Evolutionary conservation across 805 yeast genomes (phyloP).

Genomic region (Suhomyces sp.): DNA sequence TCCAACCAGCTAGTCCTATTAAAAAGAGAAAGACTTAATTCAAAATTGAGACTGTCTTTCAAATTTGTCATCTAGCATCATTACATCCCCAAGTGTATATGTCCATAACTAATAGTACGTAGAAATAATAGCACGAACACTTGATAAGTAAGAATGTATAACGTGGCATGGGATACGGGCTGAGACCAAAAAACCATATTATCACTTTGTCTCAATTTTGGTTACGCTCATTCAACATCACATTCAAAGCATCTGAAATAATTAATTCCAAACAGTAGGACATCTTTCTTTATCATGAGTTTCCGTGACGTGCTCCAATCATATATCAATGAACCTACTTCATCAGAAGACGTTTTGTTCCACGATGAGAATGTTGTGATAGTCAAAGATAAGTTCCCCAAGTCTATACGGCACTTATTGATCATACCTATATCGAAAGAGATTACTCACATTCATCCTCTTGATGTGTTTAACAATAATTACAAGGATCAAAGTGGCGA

Average conservation of each 20-base stretch:
- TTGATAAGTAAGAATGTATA: too few species aligned
- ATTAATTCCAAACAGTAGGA: too few species aligned
- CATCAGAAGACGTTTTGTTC: constrained; percentile 39
- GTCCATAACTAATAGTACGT: too few species aligned
- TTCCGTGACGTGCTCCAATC: constrained; percentile 48
- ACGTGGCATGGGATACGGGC: too few species aligned
- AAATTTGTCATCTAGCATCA: too few species aligned
- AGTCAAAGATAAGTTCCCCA: constrained; percentile 62
- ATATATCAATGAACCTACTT: constrained; percentile 50
- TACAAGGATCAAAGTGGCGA: constrained; percentile 10
- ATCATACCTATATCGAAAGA: constrained; percentile 52
- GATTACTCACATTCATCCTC: constrained; percentile 51
- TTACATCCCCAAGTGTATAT: too few species aligned
- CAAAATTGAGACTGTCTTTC: not conserved
- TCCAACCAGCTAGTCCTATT: constrained; percentile 5
- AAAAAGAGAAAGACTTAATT: constrained; percentile 12
- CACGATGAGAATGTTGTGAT: constrained; percentile 55
- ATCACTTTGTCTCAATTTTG: too few species aligned
- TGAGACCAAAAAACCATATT: too few species aligned
- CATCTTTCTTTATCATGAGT: constrained; percentile 48
- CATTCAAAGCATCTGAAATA: too few species aligned
- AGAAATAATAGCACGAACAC: too few species aligned
- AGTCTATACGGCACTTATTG: constrained; percentile 58
- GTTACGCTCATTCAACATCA: too few species aligned
- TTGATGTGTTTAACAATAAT: constrained; percentile 43